Conservation (phyloP, 129 eudicot species). For the Sambucus nigra region DNA sequence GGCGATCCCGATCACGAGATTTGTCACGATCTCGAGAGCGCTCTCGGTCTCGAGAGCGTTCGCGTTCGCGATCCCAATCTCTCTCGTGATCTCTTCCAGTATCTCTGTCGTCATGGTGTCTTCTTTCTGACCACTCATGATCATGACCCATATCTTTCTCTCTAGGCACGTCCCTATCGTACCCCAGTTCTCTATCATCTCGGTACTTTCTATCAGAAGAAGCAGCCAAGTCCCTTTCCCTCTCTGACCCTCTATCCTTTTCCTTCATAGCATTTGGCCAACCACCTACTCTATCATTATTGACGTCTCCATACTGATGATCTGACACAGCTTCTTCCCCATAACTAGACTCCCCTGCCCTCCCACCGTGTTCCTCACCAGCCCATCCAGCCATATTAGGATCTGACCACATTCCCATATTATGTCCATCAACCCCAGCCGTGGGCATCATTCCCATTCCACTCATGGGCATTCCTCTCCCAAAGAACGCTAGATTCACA, state of each 20-base stretch:
- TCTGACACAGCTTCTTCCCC: constrained; percentile 87
- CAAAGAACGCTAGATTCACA: constrained; percentile 85
- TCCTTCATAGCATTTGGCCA: constrained; percentile 47
- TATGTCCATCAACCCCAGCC: constrained; percentile 55
- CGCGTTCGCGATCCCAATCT: constrained; percentile 49
- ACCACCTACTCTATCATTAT: constrained; percentile 49
- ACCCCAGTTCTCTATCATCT: constrained; percentile 58
- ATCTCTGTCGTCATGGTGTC: constrained; percentile 58
- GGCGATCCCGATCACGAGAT: constrained; percentile 32
- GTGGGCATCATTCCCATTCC: constrained; percentile 91
- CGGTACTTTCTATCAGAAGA: constrained; percentile 58
- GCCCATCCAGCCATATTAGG: constrained; percentile 74
- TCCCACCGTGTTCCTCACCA: constrained; percentile 75
- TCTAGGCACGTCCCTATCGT: constrained; percentile 53
- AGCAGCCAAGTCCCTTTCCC: constrained; percentile 46
- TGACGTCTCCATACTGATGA: constrained; percentile 63
- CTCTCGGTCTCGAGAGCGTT: constrained; percentile 45
- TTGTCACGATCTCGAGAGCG: constrained; percentile 19
- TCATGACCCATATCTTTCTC: constrained; percentile 62
- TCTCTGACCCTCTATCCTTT: constrained; percentile 46
- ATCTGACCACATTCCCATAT: constrained; percentile 87
- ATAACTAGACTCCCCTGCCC: constrained; percentile 77
- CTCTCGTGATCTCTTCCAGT: constrained; percentile 38
- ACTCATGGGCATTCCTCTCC: constrained; percentile 81
- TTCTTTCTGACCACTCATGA: constrained; percentile 59